Base-by-base conservation (phyloP, 768 basidiomycete genomes). In the Hygrocybe coccinea region DNA sequence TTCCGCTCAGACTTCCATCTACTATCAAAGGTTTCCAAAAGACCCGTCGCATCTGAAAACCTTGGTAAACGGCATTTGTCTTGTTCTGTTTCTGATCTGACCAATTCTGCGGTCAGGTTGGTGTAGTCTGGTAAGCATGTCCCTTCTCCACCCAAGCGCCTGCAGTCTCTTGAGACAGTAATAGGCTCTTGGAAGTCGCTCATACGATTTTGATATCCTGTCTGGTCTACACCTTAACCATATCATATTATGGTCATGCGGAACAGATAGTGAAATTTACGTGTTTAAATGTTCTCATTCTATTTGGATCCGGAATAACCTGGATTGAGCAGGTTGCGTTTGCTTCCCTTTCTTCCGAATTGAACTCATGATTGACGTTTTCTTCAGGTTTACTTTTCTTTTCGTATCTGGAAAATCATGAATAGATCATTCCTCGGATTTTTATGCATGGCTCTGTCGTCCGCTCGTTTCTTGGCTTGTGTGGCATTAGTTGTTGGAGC, bases 181-280 rank as follows among this genome's bases (percentile, higher is more conserved):
- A 9, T 37, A 69, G 69, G 69, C 24, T 66, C 7, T 41, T 67
- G 1, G 71, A 70, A 48, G 56, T 66, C 11, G 65, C 58, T 4
- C 68, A 69, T 60, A 69, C 69, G 2, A 53, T 68, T 2, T 63
- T 65, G 1, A 60, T 68, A 11, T 59, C 59, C 33, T 65, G 64
- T 44, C 65, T 66, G 4, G 59, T 72, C n/a, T 73, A 73, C 55
- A 59, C 57, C 4, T 60, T 65, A 35, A 73, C 71, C 1, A 66
- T 74, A 29, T 60, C 60, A 5, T 56, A 59, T 1, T 68, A 66
- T 6, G 65, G 65, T 1, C 34, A 57, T 17, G 64, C 67, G 2
- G 57, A 67, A 41, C 57, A 60, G 10, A 46, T 67, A 9, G 59
- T 58, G 19, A 63, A 58, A 7, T 63, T 67, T 56, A 55, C 56